Evolutionary conservation across 257 asterid genomes (phyloP).

Genomic region (Paraleonurus japonicus): DNA sequence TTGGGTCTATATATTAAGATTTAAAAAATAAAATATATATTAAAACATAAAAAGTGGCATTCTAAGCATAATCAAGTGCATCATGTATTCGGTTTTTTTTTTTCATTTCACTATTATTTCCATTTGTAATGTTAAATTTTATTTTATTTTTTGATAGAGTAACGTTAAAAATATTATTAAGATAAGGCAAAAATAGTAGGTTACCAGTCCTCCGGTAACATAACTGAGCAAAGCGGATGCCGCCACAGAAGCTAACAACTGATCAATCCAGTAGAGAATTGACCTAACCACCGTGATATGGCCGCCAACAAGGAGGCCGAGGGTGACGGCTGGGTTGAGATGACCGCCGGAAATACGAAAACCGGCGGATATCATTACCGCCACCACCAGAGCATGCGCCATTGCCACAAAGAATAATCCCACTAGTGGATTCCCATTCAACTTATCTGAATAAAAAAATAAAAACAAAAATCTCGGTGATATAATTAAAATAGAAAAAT

Average conservation of each 20-base stretch:
- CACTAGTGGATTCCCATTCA: conserved; percentile 58
- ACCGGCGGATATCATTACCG: conserved; percentile 85
- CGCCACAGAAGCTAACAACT: conserved; percentile 82
- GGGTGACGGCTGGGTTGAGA: conserved; percentile 90
- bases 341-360: conserved; percentile 91
- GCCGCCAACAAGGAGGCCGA: conserved; percentile 81
- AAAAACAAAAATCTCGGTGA: not conserved
- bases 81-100: too few species aligned
- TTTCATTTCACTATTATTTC: not conserved
- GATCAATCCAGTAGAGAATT: conserved; percentile 80
- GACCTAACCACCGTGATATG: conserved; percentile 78
- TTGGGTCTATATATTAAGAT: too few species aligned
- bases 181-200: not conserved
- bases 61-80: too few species aligned
- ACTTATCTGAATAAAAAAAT: conserved; percentile 42
- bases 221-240: conserved; percentile 81
- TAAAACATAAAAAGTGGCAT: too few species aligned
- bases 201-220: conserved; percentile 80
- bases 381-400: conserved; percentile 90
- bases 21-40: too few species aligned
- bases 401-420: conserved; percentile 88
- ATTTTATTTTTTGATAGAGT: too few species aligned
- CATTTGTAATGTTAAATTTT: not conserved
- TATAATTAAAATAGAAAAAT: too few species aligned
- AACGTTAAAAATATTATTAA: not conserved